phyloP scores from a whole-genome alignment of 1,284 basidiomycete species.

The Malassezia slooffiae region DNA sequence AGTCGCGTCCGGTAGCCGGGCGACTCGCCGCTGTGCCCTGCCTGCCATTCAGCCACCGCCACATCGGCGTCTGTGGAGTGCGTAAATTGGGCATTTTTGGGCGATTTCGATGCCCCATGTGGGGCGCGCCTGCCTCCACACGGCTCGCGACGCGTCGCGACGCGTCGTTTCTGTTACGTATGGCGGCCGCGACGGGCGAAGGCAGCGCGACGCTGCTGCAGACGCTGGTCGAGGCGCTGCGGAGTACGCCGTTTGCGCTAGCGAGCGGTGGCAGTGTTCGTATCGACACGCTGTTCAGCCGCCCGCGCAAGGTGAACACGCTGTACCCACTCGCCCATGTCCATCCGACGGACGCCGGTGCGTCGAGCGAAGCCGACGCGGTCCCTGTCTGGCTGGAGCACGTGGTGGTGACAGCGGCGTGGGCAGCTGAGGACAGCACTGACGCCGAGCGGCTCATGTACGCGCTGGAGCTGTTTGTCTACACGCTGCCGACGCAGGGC shows the following conservation, averaged over 20 bases:
- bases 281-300: constrained; percentile 29
- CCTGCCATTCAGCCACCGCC: too few species aligned
- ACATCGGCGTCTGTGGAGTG: too few species aligned
- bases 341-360: constrained; percentile 19
- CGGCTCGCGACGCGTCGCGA: too few species aligned
- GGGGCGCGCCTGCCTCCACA: too few species aligned
- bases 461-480: constrained; percentile 72
- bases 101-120: too few species aligned
- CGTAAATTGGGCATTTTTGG: too few species aligned
- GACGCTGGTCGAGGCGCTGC: constrained; percentile 13
- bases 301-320: constrained; percentile 27
- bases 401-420: constrained; percentile 21
- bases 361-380: constrained; percentile 13
- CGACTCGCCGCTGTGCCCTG: not conserved
- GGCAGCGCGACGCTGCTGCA: constrained; percentile 10
- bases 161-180: too few species aligned
- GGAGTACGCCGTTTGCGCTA: constrained; percentile 16
- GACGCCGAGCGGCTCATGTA: constrained; percentile 52
- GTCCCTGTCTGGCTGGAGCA: constrained; percentile 21
- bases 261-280: constrained; percentile 18
- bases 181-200: too few species aligned
- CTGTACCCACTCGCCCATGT: constrained; percentile 42
- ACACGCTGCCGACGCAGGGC: constrained; percentile 60
- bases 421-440: constrained; percentile 1
- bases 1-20: not conserved